Base-by-base conservation (phyloP, 768 basidiomycete species). In the Fomitopsis pulvina region DNA sequence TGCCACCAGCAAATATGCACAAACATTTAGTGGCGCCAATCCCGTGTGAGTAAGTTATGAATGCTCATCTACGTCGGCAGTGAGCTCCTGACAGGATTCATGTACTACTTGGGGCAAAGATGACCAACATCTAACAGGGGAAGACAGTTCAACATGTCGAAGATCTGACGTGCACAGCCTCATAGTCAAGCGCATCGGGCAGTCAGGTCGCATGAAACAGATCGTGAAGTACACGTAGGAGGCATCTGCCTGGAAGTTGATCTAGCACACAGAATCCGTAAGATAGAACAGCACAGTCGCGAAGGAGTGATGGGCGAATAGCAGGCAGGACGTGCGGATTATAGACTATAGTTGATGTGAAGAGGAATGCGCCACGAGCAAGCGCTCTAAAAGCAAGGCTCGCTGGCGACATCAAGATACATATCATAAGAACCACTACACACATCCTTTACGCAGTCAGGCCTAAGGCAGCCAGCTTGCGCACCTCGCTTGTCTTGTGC, bases 401-500 rank as follows among this genome's bases (percentile, higher is more conserved):
- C n/a, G n/a, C n/a, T n/a, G n/a, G n/a, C n/a, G n/a, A n/a, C n/a
- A n/a, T n/a, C n/a, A n/a, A n/a, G n/a, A n/a, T n/a, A n/a, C n/a
- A n/a, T n/a, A n/a, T n/a, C 6, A 16, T 16, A 37, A 37, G 6
- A 14, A 7, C 14, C 5, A 37, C 6, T 12, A 14, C 34, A 18
- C 43, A 9, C 20, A 6, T 4, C 28, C 4, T 29, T 46, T 21
- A 46, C 21, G 45, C 45, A 22, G 30, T 26, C 32, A 22, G 45
- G 28, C 20, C 22, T 22, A 27, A 22, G 10, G 18, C 41, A 8
- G 20, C 30, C 30, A 46, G 45, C 32, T 32, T 37, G 11, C 45
- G 45, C 32, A 74, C 65, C 30, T 60, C 61, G 34, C 61, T 66
- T 7, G 83, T 73, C 52, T 78, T 72, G 46, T 70, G 68, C 52